phyloP scores from a whole-genome alignment of 2,329 filamentous ascomycete genomes.

The Neonectria coccinea region DNA sequence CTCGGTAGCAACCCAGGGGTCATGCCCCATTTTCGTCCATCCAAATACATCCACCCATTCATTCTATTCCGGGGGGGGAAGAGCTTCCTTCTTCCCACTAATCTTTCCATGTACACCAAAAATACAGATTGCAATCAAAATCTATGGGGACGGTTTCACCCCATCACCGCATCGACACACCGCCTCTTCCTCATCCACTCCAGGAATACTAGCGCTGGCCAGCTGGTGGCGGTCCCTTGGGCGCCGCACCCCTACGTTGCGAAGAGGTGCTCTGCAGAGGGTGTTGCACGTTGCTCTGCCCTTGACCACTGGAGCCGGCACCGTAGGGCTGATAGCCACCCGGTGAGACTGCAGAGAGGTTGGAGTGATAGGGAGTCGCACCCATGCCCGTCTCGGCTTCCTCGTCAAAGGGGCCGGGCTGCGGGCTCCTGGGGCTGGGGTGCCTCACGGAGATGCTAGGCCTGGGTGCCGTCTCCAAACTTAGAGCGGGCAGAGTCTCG shows the following conservation, averaged over 20 bases:
- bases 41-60: constrained; percentile 36
- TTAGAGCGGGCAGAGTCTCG: constrained; percentile 55
- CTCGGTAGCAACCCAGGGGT: constrained; percentile 32
- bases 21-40: constrained; percentile 31
- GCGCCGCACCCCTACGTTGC: constrained; percentile 29
- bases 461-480: constrained; percentile 43
- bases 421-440: constrained; percentile 49
- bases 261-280: constrained; percentile 36
- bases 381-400: constrained; percentile 55
- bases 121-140: constrained; percentile 31
- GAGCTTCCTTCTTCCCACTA: constrained; percentile 7
- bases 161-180: constrained; percentile 27
- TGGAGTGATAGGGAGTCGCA: constrained; percentile 48
- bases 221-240: constrained; percentile 35
- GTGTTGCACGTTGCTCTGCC: constrained; percentile 37
- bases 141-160: constrained; percentile 20
- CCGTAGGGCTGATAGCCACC: constrained; percentile 41
- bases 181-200: constrained; percentile 34
- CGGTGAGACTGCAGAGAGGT: constrained; percentile 39
- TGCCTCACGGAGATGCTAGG: constrained; percentile 43
- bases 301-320: constrained; percentile 24
- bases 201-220: constrained; percentile 42
- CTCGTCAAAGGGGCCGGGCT: constrained; percentile 56
- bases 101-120: constrained; percentile 36
- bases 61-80: constrained; percentile 23